These are phyloP conservation scores for Pichia sp. DNA, from an alignment of 1,139 yeast species.

Conservation along the genomic window DNA sequence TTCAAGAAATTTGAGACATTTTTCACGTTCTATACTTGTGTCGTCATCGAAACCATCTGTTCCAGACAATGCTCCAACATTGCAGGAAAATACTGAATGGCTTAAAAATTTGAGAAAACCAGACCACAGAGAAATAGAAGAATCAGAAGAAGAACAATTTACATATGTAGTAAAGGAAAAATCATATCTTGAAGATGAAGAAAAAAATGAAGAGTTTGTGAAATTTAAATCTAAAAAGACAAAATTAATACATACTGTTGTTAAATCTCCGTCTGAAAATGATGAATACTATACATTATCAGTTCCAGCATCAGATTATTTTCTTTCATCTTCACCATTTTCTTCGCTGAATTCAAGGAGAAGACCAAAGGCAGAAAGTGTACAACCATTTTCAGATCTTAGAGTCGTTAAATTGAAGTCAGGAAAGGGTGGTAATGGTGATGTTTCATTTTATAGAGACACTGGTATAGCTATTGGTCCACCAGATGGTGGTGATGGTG, in stretches of 20 bases:
- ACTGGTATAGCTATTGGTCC: constrained; percentile 85
- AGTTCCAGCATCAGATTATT: constrained; percentile 34
- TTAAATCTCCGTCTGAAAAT: constrained; percentile 12
- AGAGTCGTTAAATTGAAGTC: constrained; percentile 60
- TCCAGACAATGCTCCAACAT: constrained; percentile 45
- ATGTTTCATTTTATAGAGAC: constrained; percentile 78
- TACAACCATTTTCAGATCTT: constrained; percentile 49
- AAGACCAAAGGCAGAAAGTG: constrained; percentile 35
- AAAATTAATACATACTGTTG: constrained; percentile 13
- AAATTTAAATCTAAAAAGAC: constrained; percentile 14
- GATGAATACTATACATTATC: constrained; percentile 28
- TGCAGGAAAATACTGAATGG: constrained; percentile 43
- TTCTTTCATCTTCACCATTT: constrained; percentile 36
- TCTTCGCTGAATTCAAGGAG: constrained; percentile 30
- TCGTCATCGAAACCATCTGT: constrained; percentile 7
- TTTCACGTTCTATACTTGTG: neutral
- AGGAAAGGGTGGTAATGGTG: constrained; percentile 88
- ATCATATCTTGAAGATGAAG: constrained; percentile 20
- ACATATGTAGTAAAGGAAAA: constrained; percentile 18
- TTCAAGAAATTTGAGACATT: neutral
- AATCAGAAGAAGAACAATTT: constrained; percentile 5
- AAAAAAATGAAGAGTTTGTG: constrained; percentile 14
- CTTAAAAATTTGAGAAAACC: constrained; percentile 23
- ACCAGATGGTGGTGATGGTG: constrained; percentile 98
- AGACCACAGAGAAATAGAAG: constrained; percentile 4